phyloP scores from a whole-genome alignment of 2,329 filamentous ascomycete genomes.

The Venturia aucupariae region DNA sequence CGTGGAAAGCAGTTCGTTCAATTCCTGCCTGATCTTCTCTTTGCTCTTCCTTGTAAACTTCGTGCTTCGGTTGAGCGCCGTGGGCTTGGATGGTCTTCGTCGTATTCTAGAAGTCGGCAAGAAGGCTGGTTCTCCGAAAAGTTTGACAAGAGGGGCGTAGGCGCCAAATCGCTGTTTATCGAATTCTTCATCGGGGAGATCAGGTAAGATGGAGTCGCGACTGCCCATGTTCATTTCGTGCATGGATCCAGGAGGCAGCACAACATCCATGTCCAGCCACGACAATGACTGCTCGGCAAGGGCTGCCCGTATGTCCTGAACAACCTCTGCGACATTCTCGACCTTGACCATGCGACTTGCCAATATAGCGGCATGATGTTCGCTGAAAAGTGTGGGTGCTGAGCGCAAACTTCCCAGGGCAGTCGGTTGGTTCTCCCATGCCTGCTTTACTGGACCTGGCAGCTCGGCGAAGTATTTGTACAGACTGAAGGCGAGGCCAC shows the following conservation, averaged over 20 bases:
- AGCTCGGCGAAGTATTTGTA: slow-evolving; percentile 92
- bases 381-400: slow-evolving; percentile 65
- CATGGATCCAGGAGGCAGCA: slow-evolving; percentile 71
- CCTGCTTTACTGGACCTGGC: slow-evolving; percentile 63
- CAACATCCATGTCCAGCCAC: slow-evolving; percentile 79
- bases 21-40: slow-evolving; percentile 72
- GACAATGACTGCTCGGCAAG: slow-evolving; percentile 73
- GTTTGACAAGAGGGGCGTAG: slow-evolving; percentile 66
- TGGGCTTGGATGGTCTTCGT: slow-evolving; percentile 79
- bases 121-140: slow-evolving; percentile 78
- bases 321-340: slow-evolving; percentile 64
- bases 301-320: slow-evolving; percentile 63
- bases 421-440: slow-evolving; percentile 49
- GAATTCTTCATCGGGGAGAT: slow-evolving; percentile 55
- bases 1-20: slow-evolving; percentile 84
- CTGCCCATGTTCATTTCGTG: slow-evolving; percentile 24
- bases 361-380: slow-evolving; percentile 86
- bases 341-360: slow-evolving; percentile 76
- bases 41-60: slow-evolving; percentile 76
- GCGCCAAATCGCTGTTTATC: slow-evolving; percentile 64
- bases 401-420: slow-evolving; percentile 50
- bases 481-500: slow-evolving; percentile 83
- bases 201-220: slow-evolving; percentile 48
- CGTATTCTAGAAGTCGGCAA: slow-evolving; percentile 76
- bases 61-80: slow-evolving; percentile 66